phyloP scores from a whole-genome alignment of 768 basidiomycete genomes.

The Leccinum arenicola region DNA sequence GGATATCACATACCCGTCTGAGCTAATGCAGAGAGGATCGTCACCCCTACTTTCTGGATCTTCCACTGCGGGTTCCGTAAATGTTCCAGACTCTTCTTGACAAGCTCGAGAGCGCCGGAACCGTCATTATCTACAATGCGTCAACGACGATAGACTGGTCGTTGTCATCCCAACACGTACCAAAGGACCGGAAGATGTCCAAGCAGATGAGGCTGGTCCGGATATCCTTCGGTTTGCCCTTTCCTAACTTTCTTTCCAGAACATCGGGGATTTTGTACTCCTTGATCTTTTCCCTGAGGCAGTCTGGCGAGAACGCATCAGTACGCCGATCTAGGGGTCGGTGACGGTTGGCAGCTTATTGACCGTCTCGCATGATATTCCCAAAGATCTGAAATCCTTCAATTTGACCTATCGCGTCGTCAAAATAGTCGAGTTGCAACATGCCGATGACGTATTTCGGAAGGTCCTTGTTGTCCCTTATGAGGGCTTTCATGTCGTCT shows the following conservation, averaged over 20 bases:
- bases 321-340: background rate
- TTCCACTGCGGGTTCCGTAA: slow-evolving; percentile 12
- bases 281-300: slow-evolving; percentile 15
- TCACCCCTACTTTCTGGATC: slow-evolving; percentile 23
- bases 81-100: slow-evolving; percentile 5
- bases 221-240: slow-evolving; percentile 14
- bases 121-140: background rate
- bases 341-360: background rate
- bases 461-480: slow-evolving; percentile 9
- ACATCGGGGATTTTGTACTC: slow-evolving; percentile 19
- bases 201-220: slow-evolving; percentile 24
- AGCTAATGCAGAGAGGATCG: slow-evolving; percentile 22
- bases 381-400: slow-evolving; percentile 27
- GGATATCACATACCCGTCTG: slow-evolving; percentile 12
- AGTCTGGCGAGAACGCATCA: slow-evolving; percentile 7
- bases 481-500: slow-evolving; percentile 15
- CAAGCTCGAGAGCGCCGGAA: background rate
- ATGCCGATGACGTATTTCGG: slow-evolving; percentile 20
- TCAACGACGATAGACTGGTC: background rate
- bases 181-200: slow-evolving; percentile 23
- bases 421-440: slow-evolving; percentile 24
- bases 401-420: slow-evolving; percentile 21
- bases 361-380: slow-evolving; percentile 22
- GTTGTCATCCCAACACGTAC: slow-evolving; percentile 3
- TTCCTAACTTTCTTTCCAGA: slow-evolving; percentile 15